Base-by-base conservation (phyloP, 2,329 filamentous ascomycete species). In the Ophiostoma pallidulum region DNA sequence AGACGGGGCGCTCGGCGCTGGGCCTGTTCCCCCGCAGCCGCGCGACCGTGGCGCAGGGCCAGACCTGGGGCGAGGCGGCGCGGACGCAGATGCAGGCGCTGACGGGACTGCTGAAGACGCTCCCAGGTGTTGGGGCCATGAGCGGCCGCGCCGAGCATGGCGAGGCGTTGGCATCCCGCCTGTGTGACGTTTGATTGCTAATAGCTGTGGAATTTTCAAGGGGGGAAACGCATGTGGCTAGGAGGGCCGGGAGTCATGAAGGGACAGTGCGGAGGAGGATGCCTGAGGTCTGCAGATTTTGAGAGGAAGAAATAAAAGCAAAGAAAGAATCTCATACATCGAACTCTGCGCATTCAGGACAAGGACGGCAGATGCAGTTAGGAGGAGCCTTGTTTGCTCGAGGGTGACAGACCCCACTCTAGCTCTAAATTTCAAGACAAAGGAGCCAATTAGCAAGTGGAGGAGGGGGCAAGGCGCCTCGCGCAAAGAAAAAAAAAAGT, bases 61-160 rank as follows among this genome's bases (percentile, higher is more conserved):
- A 47, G 16, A 54, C 54, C 4, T 56, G 54, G 54, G 54, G 49
- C 28, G 51, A 53, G 22, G 32, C 50, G 35, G 54, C 53, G 4
- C 51, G 47, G 20, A 32, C 41, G 33, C 51, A 54, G 45, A 41
- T 56, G 45, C 46, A 50, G 36, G 48, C 48, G 31, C 38, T 56
- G 35, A 35, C 48, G 12, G 48, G 44, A 1, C 36, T 56, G 33
- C 32, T 49, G 4, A 44, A 46, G 37, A 53, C 53, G 39, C 36
- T 56, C 28, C 51, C 50, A 10, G 22, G n/a, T 1, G 22, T 12
- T 8, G 20, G 19, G 8, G 8, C 24, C 24, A 28, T 28, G 36
- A 13, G 10, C 22, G 18, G 18, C 12, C 12, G 8, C 12, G n/a
- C n/a, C 4, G 41, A 24, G 14, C 10, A 36, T 26, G 19, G 26